phyloP scores from a whole-genome alignment of 2,329 filamentous ascomycete genomes.

The Ilyonectria sp. region DNA sequence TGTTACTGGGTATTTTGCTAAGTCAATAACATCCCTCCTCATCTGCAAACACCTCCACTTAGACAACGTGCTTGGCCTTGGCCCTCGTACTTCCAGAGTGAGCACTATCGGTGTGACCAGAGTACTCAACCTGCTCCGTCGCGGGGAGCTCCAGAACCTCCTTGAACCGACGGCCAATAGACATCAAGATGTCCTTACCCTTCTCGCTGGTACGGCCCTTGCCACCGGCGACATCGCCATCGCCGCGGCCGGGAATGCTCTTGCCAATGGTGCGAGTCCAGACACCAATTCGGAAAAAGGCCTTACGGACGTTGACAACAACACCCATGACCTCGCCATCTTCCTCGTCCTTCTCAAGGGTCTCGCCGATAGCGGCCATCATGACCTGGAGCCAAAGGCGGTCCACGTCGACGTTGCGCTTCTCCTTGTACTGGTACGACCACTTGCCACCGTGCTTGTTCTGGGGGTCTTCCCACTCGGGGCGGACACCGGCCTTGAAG shows the following conservation, averaged over 20 bases:
- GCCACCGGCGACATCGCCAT: constrained; percentile 79
- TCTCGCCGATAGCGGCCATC: constrained; percentile 97
- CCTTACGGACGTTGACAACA: constrained; percentile 98
- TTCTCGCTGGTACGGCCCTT: constrained; percentile 86
- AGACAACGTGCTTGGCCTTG: constrained; percentile 93
- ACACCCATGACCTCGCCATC: constrained; percentile 99
- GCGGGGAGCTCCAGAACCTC: constrained; percentile 85
- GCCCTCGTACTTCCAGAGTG: constrained; percentile 94
- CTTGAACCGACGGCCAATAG: constrained; percentile 94
- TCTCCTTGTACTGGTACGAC: constrained; percentile 98
- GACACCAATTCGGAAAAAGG: constrained; percentile 96
- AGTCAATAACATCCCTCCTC: constrained; percentile 42
- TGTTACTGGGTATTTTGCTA: constrained; percentile 47
- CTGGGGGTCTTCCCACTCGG: constrained; percentile 98
- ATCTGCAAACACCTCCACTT: constrained; percentile 52
- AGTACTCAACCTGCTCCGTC: constrained; percentile 90
- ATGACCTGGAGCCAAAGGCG: constrained; percentile 97
- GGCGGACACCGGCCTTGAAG: constrained; percentile 97
- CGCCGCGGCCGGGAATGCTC: constrained; percentile 81
- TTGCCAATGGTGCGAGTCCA: constrained; percentile 97
- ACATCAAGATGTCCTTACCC: constrained; percentile 86
- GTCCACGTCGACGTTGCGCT: constrained; percentile 91
- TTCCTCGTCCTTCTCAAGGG: constrained; percentile 86
- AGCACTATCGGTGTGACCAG: constrained; percentile 94
- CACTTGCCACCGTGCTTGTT: constrained; percentile 99